Evolutionary conservation across 2,329 filamentous ascomycete genomes (phyloP), one percentile per base, ranked within the genome.

Genomic region (Blastomyces silverae): DNA sequence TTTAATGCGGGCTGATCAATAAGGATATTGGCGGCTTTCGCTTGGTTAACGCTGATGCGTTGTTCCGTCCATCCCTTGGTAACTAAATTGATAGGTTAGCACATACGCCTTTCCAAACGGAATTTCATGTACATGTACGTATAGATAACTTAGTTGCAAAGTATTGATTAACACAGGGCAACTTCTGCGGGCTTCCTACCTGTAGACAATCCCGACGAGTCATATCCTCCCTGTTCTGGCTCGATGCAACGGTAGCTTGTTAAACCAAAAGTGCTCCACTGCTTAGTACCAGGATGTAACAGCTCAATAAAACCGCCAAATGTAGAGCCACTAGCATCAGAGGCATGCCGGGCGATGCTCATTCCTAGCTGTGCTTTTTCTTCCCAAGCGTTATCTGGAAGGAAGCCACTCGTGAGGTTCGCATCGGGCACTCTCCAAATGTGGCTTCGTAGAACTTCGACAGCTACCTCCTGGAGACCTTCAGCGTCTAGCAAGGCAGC

Each of bases 331-430:
- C 50, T 53, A 31, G 3, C 28, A 20, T 53, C 50, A 28, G 50
- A 53, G 8, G 8, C 50, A 28, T 53, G 50, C 17, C 20, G 58
- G 0, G 22, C 42, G 13, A 50, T 61, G 28, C 58, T 61, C 58
- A 61, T 61, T 13, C 58, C 58, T 7, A 42, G 22, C 11, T 61
- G 58, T 20, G 58, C 58, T 20, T 61, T 46, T 15, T 22, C 11
- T 20, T 50, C 17, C 58, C 58, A 61, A 28, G 58, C 39, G 22
- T 48, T 48, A 28, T 46, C 37, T 31, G 58, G 44, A 28, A 61
- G 28, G 15, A 31, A 58, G 8, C 4, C n/a, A n/a, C n/a, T n/a
- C n/a, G n/a, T n/a, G n/a, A n/a, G n/a, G n/a, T n/a, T n/a, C n/a
- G n/a, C n/a, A n/a, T n/a, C n/a, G n/a, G n/a, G n/a, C n/a, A n/a